Evolutionary conservation across 148 eudicot genomes (phyloP), one percentile per base, ranked within the genome.

Genomic region (Dysphania ambrosioides): DNA sequence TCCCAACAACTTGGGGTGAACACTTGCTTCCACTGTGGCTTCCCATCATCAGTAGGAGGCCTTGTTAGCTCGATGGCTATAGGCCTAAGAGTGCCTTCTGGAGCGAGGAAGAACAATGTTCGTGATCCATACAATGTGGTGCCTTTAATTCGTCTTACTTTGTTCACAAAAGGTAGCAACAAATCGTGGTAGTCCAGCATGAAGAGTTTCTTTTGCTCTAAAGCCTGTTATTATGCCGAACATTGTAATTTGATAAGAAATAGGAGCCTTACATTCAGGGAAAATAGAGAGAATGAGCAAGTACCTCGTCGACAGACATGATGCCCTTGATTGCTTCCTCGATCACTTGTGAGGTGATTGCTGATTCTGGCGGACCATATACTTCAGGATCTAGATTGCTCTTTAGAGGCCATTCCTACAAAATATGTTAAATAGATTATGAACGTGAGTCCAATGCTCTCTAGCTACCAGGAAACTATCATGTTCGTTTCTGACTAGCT

Each of bases 181-280:
- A 83, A n/a, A 78, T 94, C 98, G 79, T 94, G 98, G 79, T 91
- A 94, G 73, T 94, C 97, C 53, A 91, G 51, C 1, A 88, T 79
- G 74, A 91, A 94, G 34, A 94, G 73, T 72, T 81, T 94, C 87
- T 88, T 91, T 58, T 83, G 74, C 59, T 83, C 34, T 19, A 94
- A 0, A 15, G 91, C 96, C 95, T 93, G 80, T n/a, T 78, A 81
- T 10, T 31, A 9, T n/a, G 40, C 41, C n/a, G 47, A 23, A 11
- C 11, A 29, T 7, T 23, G 6, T 36, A 49, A 32, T 27, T 1
- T 8, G 61, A 56, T 16, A 0, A 71, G 34, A 36, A 36, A 63
- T 32, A 7, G 24, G 10, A 66, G 51, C 12, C 30, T 38, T 47
- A 47, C 21, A 47, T 47, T 47, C 16, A 47, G 4, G 53, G 53